Conservation (phyloP, 495 filamentous ascomycete species). For the Penicillium macrosclerotiorum region DNA sequence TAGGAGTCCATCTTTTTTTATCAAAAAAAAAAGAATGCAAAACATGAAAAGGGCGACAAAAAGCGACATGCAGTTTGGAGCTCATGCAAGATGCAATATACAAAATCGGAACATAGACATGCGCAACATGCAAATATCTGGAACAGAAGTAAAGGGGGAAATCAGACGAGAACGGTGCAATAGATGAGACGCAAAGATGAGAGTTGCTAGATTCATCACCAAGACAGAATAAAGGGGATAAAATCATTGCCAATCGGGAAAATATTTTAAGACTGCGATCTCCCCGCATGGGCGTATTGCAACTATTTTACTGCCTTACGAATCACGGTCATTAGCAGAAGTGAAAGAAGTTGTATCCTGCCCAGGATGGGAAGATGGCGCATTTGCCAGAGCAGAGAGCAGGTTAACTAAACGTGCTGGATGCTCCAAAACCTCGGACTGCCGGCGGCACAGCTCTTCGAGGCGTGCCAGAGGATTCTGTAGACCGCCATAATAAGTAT, state of each 20-base stretch:
- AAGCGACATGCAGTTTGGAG: neutral
- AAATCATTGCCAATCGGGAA: no score
- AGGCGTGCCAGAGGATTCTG: conserved; percentile 70
- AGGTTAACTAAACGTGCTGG: conserved; percentile 18
- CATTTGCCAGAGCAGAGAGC: conserved; percentile 7
- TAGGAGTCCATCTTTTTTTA: no score
- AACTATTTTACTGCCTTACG: no score
- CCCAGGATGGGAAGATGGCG: neutral
- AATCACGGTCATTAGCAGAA: no score
- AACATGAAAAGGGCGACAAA: neutral
- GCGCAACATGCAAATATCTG: conserved; percentile 1
- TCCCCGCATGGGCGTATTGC: no score
- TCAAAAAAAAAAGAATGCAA: no score
- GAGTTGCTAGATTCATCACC: no score
- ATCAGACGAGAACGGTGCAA: neutral
- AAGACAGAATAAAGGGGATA: no score
- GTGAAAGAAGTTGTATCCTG: neutral
- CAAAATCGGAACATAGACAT: conserved; percentile 6
- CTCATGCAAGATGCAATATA: conserved; percentile 21
- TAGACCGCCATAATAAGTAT: conserved; percentile 60
- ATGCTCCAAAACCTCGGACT: conserved; percentile 55
- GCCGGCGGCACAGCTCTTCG: conserved; percentile 63
- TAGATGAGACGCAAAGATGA: neutral
- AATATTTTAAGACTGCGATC: no score
- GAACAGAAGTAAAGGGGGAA: neutral